phyloP scores from a whole-genome alignment of 805 yeast genomes.

The Naumovozyma baii region DNA sequence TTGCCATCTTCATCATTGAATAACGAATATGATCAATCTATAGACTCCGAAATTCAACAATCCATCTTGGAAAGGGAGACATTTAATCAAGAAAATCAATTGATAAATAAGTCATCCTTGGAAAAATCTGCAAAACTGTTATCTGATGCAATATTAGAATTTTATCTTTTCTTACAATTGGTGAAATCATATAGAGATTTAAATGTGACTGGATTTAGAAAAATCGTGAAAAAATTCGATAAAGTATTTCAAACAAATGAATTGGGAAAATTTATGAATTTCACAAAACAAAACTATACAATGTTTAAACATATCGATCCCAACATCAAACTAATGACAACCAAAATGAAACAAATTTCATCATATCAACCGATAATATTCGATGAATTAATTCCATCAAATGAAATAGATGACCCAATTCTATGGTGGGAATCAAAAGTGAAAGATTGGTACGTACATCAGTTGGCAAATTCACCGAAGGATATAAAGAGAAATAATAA shows the following conservation, averaged over 20 bases:
- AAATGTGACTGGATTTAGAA: conserved; percentile 82
- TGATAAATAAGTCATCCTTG: not conserved
- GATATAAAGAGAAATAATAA: conserved; percentile 23
- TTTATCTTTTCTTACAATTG: conserved; percentile 25
- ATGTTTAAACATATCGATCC: conserved; percentile 23
- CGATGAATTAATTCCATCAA: conserved; percentile 9
- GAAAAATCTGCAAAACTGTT: conserved; percentile 9
- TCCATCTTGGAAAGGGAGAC: not conserved
- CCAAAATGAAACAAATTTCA: conserved; percentile 17
- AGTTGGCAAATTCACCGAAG: conserved; percentile 19
- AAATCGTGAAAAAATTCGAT: conserved; percentile 84
- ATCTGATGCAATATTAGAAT: conserved; percentile 27
- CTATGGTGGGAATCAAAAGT: conserved; percentile 26
- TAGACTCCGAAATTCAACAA: no score
- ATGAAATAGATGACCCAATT: conserved; percentile 23
- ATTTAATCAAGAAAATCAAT: not conserved
- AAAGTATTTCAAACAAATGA: conserved; percentile 35
- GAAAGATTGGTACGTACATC: conserved; percentile 34
- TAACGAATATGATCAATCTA: no score
- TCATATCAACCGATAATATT: conserved; percentile 9
- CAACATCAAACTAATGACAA: conserved; percentile 19
- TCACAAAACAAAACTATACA: conserved; percentile 18
- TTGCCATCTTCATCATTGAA: not conserved
- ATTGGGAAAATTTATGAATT: conserved; percentile 19
- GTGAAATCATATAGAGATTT: conserved; percentile 46